Evolutionary conservation across 2,329 filamentous ascomycete genomes (phyloP).

Genomic region (Stagonosporopsis rhizophila): DNA sequence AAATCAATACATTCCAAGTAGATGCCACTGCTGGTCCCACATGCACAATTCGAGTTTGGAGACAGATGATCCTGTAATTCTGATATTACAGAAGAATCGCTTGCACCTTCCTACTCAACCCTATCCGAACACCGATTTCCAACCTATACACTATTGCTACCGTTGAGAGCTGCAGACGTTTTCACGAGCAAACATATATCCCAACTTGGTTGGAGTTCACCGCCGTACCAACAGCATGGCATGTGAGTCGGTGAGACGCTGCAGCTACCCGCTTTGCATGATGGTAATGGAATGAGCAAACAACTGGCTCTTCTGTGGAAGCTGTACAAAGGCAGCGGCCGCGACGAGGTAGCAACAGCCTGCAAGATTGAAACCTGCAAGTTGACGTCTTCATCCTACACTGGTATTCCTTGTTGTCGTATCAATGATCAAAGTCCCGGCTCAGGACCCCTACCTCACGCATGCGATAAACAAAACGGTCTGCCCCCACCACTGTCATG

Average conservation of each 20-base stretch:
- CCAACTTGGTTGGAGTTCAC: neutral
- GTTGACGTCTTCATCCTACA: neutral
- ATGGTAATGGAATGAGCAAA: neutral
- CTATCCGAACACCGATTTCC: neutral
- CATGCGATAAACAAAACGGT: neutral
- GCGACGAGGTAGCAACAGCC: neutral
- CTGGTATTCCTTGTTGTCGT: neutral
- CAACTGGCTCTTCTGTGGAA: neutral
- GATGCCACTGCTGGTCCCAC: no score
- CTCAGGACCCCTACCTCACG: neutral
- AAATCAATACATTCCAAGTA: no score
- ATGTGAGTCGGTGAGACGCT: neutral
- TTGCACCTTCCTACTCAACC: neutral
- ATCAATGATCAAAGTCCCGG: neutral
- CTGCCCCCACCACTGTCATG: neutral
- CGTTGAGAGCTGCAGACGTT: neutral
- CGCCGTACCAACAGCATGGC: neutral
- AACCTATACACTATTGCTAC: neutral
- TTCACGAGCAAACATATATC: neutral
- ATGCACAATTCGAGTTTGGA: no score
- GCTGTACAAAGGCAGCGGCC: neutral
- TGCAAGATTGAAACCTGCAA: neutral
- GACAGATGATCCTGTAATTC: neutral
- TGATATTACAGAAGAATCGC: no score
- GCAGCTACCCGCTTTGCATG: neutral